Conservation (phyloP, 2,329 filamentous ascomycete genomes). For the Aspergillus candidus region DNA sequence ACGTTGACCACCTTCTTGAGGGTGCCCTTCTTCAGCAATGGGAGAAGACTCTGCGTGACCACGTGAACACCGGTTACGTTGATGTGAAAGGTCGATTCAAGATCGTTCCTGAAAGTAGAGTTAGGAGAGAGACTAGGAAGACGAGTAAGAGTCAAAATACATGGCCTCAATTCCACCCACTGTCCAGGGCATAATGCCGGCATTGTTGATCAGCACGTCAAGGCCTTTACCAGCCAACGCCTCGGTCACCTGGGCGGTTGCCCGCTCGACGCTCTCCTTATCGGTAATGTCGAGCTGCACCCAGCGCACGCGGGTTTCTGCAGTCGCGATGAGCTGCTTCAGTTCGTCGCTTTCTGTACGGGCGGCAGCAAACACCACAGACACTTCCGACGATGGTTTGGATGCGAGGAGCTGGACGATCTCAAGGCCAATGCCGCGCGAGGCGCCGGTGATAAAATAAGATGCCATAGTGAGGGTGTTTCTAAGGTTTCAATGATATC, state of each 20-base stretch:
- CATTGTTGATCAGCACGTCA: slow-evolving; percentile 30
- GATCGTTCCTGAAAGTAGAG: no score
- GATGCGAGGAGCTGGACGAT: slow-evolving; percentile 23
- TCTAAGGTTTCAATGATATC: no score
- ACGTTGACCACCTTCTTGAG: slow-evolving; percentile 41
- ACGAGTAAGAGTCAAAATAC: slow-evolving; percentile 5
- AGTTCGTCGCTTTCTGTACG: slow-evolving; percentile 26
- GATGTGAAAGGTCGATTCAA: slow-evolving; percentile 1
- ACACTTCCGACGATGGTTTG: slow-evolving; percentile 25
- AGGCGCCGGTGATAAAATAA: slow-evolving; percentile 32
- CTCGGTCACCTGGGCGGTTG: slow-evolving; percentile 28
- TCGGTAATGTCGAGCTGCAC: slow-evolving; percentile 34
- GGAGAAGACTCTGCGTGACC: slow-evolving; percentile 32
- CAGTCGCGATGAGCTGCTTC: slow-evolving; percentile 26
- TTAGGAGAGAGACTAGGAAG: no score
- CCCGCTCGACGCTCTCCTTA: slow-evolving; percentile 29
- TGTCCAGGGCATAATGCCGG: slow-evolving; percentile 17
- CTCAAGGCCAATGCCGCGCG: slow-evolving; percentile 31
- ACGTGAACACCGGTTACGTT: slow-evolving; percentile 37
- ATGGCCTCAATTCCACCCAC: slow-evolving; percentile 10
- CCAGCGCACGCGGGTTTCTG: slow-evolving; percentile 27
- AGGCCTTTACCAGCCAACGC: slow-evolving; percentile 31
- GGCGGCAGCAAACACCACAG: slow-evolving; percentile 36
- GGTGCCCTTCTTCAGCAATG: slow-evolving; percentile 28
- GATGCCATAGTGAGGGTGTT: slow-evolving; percentile 22